Evolutionary conservation across 257 asterid genomes (phyloP).

Genomic region (Fraxinus anomala): DNA sequence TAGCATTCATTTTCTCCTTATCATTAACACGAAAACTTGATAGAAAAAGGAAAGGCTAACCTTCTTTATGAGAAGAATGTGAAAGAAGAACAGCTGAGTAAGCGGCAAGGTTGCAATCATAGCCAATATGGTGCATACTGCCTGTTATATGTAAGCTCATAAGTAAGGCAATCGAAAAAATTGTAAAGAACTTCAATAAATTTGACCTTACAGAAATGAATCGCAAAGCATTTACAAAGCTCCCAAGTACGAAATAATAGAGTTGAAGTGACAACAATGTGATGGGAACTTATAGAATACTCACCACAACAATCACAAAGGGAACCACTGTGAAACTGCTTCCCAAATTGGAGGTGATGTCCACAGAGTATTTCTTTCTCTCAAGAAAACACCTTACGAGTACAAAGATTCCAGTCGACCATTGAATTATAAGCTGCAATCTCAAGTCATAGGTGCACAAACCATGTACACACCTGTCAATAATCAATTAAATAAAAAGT

Average conservation of each 20-base stretch:
- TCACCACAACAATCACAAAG: constrained; percentile 91
- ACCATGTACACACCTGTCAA: background rate
- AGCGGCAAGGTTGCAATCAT: constrained; percentile 96
- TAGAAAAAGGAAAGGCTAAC: constrained; percentile 34
- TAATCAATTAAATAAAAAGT: background rate
- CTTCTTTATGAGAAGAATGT: constrained; percentile 92
- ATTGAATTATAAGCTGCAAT: constrained; percentile 97
- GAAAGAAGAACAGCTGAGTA: constrained; percentile 97
- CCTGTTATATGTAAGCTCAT: constrained; percentile 39
- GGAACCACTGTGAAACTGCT: constrained; percentile 95
- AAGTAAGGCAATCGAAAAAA: background rate
- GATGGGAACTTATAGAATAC: constrained; percentile 27
- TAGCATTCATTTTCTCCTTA: background rate
- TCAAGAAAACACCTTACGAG: constrained; percentile 82
- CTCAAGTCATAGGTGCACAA: constrained; percentile 53
- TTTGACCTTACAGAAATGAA: background rate
- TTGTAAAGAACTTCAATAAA: background rate
- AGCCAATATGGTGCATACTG: constrained; percentile 89
- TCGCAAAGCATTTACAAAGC: background rate
- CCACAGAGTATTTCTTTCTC: constrained; percentile 61
- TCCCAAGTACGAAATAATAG: no score
- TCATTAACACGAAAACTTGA: constrained; percentile 1
- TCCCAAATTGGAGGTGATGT: constrained; percentile 83
- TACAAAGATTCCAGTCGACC: constrained; percentile 90
- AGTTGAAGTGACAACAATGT: no score